A percentile compares a stretch with the other conserved stretches of the same genome.
Evolutionary conservation across 2,329 filamentous ascomycete genomes (phyloP).

Genomic region (Penicillium sp.): DNA sequence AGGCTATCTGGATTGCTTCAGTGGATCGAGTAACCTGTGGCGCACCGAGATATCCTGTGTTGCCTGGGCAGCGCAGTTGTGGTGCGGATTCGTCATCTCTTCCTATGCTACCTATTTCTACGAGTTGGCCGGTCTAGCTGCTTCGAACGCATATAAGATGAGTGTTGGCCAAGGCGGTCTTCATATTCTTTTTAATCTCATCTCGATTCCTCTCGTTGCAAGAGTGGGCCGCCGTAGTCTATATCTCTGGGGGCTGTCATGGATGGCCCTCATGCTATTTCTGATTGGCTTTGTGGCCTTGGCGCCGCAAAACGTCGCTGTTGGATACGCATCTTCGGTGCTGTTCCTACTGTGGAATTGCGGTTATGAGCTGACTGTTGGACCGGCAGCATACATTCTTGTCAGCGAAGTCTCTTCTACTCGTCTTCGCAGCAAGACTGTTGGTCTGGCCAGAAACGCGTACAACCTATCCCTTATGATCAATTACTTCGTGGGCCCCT

Average conservation of each 20-base stretch:
- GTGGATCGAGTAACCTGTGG: constrained; percentile 30
- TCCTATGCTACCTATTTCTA: constrained; percentile 54
- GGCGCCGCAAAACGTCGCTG: constrained; percentile 36
- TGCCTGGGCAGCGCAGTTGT: constrained; percentile 42
- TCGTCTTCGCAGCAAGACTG: constrained; percentile 44
- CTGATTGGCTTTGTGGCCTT: constrained; percentile 37
- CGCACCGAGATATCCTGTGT: constrained; percentile 40
- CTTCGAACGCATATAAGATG: constrained; percentile 32
- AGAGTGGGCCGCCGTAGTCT: constrained; percentile 29
- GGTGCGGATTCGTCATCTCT: constrained; percentile 42
- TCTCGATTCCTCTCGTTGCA: constrained; percentile 30
- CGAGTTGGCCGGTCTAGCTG: constrained; percentile 32
- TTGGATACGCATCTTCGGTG: constrained; percentile 33
- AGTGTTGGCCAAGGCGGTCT: constrained; percentile 34
- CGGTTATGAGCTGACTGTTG: constrained; percentile 39
- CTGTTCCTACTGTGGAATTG: constrained; percentile 38
- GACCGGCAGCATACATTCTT: constrained; percentile 43
- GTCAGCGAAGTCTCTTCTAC: constrained; percentile 46
- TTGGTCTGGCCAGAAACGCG: constrained; percentile 35
- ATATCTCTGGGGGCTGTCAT: constrained; percentile 29
- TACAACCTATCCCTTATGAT: constrained; percentile 38
- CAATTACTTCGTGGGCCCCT: constrained; percentile 38
- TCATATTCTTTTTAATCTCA: constrained; percentile 32
- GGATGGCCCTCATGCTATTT: constrained; percentile 30
- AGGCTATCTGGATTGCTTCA: constrained; percentile 34